Conservation (phyloP, 2,329 filamentous ascomycete genomes). For the Trichoderma koningiopsis region DNA sequence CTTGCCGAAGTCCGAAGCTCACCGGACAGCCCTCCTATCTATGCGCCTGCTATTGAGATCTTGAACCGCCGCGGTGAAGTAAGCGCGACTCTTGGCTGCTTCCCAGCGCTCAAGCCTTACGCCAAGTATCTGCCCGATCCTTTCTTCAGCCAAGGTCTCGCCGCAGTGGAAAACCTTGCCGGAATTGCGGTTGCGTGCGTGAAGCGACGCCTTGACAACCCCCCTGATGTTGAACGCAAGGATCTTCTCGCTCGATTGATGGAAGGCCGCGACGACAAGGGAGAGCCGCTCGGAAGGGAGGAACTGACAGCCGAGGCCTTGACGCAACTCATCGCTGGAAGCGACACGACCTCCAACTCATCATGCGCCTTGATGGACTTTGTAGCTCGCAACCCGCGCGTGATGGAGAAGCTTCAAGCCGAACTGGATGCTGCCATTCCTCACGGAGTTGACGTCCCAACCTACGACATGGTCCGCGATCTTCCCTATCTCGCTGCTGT, state of each 20-base stretch:
- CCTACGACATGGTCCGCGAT: conserved; percentile 71
- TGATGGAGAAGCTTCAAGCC: conserved; percentile 70
- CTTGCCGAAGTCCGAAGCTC: conserved; percentile 70
- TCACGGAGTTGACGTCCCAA: conserved; percentile 62
- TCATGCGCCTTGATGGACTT: conserved; percentile 83
- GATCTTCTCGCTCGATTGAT: conserved; percentile 83
- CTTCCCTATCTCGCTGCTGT: conserved; percentile 75
- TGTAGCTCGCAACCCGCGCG: conserved; percentile 67
- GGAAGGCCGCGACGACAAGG: conserved; percentile 81
- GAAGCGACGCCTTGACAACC: conserved; percentile 69
- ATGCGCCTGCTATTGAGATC: conserved; percentile 81
- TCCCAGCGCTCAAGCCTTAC: conserved; percentile 74
- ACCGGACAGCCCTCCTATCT: conserved; percentile 63
- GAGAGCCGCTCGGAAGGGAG: conserved; percentile 71
- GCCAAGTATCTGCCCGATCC: conserved; percentile 79
- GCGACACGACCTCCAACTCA: conserved; percentile 77
- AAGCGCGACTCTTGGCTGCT: conserved; percentile 74
- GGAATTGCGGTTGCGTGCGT: conserved; percentile 88
- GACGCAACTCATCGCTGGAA: conserved; percentile 82
- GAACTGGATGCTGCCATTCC: conserved; percentile 75
- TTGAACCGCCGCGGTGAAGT: conserved; percentile 87
- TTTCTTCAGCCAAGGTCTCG: conserved; percentile 75
- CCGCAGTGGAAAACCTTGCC: conserved; percentile 76
- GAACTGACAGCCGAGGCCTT: conserved; percentile 88
- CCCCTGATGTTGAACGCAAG: conserved; percentile 66